Conservation (phyloP, 176 grass and related monocot species). For the Avena sativa region DNA sequence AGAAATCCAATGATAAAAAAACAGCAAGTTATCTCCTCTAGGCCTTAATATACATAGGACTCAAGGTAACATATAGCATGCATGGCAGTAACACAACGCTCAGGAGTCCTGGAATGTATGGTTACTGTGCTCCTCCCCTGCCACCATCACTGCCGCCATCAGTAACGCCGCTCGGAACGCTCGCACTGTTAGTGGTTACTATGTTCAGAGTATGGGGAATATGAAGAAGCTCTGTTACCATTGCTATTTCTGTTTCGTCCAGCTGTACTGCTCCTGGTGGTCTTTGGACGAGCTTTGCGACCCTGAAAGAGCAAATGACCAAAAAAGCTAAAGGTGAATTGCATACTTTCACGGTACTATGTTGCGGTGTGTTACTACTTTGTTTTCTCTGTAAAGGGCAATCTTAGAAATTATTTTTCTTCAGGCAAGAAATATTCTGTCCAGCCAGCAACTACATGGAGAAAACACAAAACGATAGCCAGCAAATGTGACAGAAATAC, state of each 20-base stretch:
- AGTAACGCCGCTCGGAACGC: slow-evolving; percentile 53
- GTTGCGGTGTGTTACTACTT: not conserved
- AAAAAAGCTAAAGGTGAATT: slow-evolving; percentile 16
- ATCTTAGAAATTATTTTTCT: not conserved
- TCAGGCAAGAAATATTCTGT: too few relatives aligned
- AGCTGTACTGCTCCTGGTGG: slow-evolving; percentile 75
- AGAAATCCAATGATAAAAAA: not conserved
- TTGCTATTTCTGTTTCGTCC: slow-evolving; percentile 63
- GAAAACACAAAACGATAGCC: slow-evolving; percentile 13
- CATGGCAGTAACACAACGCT: slow-evolving; percentile 9
- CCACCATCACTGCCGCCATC: not conserved
- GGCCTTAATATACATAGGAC: not conserved
- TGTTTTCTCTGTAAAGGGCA: not conserved
- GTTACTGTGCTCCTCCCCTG: slow-evolving; percentile 55
- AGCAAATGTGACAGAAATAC: not conserved
- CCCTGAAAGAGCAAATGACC: slow-evolving; percentile 57
- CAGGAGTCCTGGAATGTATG: slow-evolving; percentile 54
- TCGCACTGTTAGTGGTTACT: slow-evolving; percentile 17
- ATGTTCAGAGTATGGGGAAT: slow-evolving; percentile 56
- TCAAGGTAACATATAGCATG: not conserved
- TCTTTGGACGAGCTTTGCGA: slow-evolving; percentile 74
- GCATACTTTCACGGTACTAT: not conserved
- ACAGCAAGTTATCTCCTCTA: not conserved
- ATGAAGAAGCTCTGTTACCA: slow-evolving; percentile 56
- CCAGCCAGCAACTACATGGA: not conserved